Percentiles rank a stretch among this genome's conserved stretches.
Evolutionary conservation across 495 filamentous ascomycete species (phyloP).

Genomic region (Penicillium psychrofluorescens): DNA sequence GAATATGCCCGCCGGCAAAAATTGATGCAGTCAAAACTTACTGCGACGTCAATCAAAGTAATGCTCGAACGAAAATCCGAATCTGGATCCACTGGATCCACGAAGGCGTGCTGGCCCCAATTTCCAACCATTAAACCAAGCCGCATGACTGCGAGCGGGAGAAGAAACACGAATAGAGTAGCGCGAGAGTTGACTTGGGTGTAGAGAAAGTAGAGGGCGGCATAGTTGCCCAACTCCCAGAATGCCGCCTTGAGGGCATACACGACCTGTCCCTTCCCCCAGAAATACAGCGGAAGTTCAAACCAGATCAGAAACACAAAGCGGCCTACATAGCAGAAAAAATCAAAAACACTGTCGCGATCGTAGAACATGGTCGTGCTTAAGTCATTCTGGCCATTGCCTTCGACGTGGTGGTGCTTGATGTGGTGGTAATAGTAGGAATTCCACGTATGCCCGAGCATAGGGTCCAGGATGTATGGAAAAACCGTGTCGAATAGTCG

Average conservation of each 20-base stretch:
- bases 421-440: slow-evolving; percentile 80
- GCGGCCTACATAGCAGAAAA: slow-evolving; percentile 60
- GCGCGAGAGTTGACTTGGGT: slow-evolving; percentile 41
- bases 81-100: slow-evolving; percentile 59
- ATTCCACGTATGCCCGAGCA: slow-evolving; percentile 80
- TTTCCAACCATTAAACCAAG: slow-evolving; percentile 66
- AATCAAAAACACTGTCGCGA: slow-evolving; percentile 56
- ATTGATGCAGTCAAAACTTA: slow-evolving; percentile 26
- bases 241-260: slow-evolving; percentile 44
- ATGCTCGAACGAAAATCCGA: slow-evolving; percentile 67
- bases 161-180: slow-evolving; percentile 50
- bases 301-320: slow-evolving; percentile 68
- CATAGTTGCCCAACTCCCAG: slow-evolving; percentile 52
- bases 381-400: slow-evolving; percentile 69
- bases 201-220: slow-evolving; percentile 39
- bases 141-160: slow-evolving; percentile 54
- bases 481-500: slow-evolving; percentile 51
- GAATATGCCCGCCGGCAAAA: too few species aligned
- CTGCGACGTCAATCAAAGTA: slow-evolving; percentile 64
- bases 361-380: slow-evolving; percentile 71
- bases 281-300: slow-evolving; percentile 69
- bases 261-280: slow-evolving; percentile 42
- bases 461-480: slow-evolving; percentile 65
- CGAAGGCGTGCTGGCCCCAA: slow-evolving; percentile 70
- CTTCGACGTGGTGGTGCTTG: slow-evolving; percentile 79